Percentiles rank a stretch among this genome's conserved stretches.
These are phyloP conservation scores for Peronosclerospora sorghi DNA, from an alignment of 352 stramenopile genomes.

Conservation along the genomic window DNA sequence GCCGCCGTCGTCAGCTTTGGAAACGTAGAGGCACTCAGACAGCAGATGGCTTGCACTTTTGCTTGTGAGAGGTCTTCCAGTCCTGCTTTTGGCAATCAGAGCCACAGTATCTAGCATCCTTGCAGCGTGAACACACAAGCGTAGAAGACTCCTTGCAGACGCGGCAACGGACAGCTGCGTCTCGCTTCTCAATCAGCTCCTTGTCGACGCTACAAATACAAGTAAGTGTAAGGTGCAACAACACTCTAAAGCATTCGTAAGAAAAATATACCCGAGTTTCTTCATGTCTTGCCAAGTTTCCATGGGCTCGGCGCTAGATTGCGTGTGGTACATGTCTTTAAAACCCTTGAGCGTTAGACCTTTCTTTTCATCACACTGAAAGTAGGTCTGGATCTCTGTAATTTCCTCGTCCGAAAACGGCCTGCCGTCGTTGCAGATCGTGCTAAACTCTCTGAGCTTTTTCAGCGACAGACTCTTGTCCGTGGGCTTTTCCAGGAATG, in stretches of 20 bases:
- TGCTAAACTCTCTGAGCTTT: conserved; percentile 83
- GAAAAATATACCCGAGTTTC: conserved; percentile 61
- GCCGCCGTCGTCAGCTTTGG: conserved; percentile 14
- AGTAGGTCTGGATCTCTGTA: conserved; percentile 88
- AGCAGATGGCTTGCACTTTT: conserved; percentile 59
- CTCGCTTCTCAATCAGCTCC: conserved; percentile 62
- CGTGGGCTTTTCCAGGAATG: conserved; percentile 67
- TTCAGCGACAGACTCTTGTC: conserved; percentile 74
- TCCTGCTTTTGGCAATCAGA: conserved; percentile 84
- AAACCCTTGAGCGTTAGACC: conserved; percentile 82
- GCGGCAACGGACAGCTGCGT: conserved; percentile 60
- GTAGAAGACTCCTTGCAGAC: conserved; percentile 70
- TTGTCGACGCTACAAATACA: conserved; percentile 38
- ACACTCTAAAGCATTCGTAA: not conserved
- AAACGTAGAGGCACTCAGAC: conserved; percentile 15
- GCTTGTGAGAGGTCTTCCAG: conserved; percentile 82
- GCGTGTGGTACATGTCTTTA: conserved; percentile 88
- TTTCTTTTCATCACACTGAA: conserved; percentile 87
- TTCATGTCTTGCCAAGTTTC: conserved; percentile 86
- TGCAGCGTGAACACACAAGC: conserved; percentile 82
- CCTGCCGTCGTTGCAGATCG: conserved; percentile 83
- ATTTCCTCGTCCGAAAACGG: conserved; percentile 84
- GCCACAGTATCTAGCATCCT: conserved; percentile 77
- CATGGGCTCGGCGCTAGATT: conserved; percentile 80
- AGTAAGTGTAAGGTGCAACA: too few species aligned